phyloP scores from a whole-genome alignment of 1,139 yeast species.

The Protomyces inundatus region DNA sequence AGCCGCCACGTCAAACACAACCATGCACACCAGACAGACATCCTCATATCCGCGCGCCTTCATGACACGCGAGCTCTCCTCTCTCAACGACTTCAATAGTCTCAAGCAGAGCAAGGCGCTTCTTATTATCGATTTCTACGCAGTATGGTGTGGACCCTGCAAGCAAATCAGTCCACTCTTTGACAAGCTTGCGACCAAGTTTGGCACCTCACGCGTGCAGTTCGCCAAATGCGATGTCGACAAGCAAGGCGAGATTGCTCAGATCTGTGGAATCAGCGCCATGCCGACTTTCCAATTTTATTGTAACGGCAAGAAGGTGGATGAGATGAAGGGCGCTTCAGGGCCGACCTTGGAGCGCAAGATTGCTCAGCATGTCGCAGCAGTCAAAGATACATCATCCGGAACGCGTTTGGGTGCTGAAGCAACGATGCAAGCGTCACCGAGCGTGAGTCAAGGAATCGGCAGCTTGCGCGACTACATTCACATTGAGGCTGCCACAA shows the following conservation, averaged over 20 bases:
- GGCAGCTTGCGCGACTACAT: background rate
- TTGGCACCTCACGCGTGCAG: slow-evolving; percentile 38
- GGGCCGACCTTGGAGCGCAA: slow-evolving; percentile 17
- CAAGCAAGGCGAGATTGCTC: slow-evolving; percentile 50
- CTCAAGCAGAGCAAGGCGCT: slow-evolving; percentile 34
- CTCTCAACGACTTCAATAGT: slow-evolving; percentile 7
- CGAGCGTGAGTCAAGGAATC: background rate
- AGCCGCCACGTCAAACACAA: too few relatives aligned
- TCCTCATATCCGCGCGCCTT: too few relatives aligned
- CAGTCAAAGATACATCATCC: background rate
- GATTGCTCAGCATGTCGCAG: slow-evolving; percentile 8
- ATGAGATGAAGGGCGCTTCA: slow-evolving; percentile 64
- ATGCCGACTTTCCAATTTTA: slow-evolving; percentile 26
- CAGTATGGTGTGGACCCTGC: slow-evolving; percentile 65
- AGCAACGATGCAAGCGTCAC: slow-evolving; percentile 1
- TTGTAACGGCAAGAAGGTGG: slow-evolving; percentile 2
- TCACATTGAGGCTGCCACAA: background rate
- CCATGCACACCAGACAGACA: too few relatives aligned
- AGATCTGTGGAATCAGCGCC: slow-evolving; percentile 20
- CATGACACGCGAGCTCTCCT: slow-evolving; percentile 6
- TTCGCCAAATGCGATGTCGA: slow-evolving; percentile 82
- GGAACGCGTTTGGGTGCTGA: slow-evolving; percentile 10
- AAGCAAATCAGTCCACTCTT: slow-evolving; percentile 75
- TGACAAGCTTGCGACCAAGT: slow-evolving; percentile 52
- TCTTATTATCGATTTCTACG: slow-evolving; percentile 48